These are phyloP conservation scores for Aspergillus fructus DNA, from an alignment of 2,329 filamentous ascomycete species.

Conservation along the genomic window DNA sequence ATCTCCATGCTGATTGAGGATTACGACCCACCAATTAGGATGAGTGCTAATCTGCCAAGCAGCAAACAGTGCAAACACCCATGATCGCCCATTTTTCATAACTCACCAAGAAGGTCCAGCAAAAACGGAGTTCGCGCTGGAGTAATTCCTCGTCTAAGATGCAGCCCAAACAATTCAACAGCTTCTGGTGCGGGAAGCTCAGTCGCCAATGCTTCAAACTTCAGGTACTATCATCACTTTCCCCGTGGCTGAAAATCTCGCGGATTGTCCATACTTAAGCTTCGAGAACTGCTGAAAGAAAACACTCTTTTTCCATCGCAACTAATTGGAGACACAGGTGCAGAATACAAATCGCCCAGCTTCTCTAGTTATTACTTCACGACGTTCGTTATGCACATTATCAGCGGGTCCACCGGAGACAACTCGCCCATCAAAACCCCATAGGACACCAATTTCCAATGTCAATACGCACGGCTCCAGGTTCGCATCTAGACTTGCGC, in stretches of 20 bases:
- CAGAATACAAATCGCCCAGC: conserved; percentile 16
- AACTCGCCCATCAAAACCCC: conserved; percentile 1
- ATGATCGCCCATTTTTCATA: neutral
- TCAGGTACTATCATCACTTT: conserved; percentile 16
- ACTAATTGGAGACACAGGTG: conserved; percentile 10
- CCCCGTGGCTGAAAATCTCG: neutral
- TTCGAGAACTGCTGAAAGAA: neutral
- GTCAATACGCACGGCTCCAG: conserved; percentile 19
- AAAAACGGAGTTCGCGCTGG: neutral
- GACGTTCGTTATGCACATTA: neutral
- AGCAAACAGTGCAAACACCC: conserved; percentile 16
- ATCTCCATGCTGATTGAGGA: neutral
- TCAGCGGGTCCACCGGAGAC: neutral
- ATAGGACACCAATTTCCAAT: neutral
- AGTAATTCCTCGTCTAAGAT: conserved; percentile 16
- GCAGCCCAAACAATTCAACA: conserved; percentile 21
- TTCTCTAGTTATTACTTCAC: neutral
- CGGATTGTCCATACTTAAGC: neutral
- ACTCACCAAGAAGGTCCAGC: too few species aligned
- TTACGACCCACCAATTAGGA: neutral
- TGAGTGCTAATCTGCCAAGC: neutral
- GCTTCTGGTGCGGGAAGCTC: conserved; percentile 20
- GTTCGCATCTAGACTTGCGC: conserved; percentile 28
- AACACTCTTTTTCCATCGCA: neutral
- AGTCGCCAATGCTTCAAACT: conserved; percentile 15